Evolutionary conservation across 139 green algal species (phyloP), one percentile per base, ranked within the genome.

Genomic region (Auxenochlorella pyrenoidosa): DNA sequence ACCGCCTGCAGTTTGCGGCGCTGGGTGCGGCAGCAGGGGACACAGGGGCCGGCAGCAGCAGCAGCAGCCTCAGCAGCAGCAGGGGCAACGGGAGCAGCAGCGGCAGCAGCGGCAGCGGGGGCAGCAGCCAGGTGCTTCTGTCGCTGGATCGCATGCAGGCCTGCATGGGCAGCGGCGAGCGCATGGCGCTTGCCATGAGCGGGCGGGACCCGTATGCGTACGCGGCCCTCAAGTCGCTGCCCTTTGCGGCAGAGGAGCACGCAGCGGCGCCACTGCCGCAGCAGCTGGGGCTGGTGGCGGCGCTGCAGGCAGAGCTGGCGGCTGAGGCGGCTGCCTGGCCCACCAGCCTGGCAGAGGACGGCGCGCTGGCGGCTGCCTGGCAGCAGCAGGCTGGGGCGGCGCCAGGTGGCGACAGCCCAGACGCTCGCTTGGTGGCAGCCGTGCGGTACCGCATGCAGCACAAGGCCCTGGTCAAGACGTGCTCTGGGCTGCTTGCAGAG

Each of bases 211-310:
- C 88, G 0, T 90, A 89, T 65, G 47, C 89, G 0, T 86, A 80
- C 41, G 90, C 91, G 32, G 91, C 88, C 5, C 63, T 95, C 68
- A 93, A 92, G 81, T 86, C 82, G 65, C 82, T 86, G 66, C 82
- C 65, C 3, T 43, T 71, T 38, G 66, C 81, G 24, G 44, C 83
- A 4, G 83, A 58, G 0, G 65, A 47, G 18, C 36, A 24, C 22
- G 66, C 34, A 0, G 87, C 83, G 5, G 41, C 66, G 6, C 19
- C 13, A 43, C n/a, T 79, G 41, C 21, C 8, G 16, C 60, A 43
- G n/a, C 82, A 88, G 58, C 70, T 73, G 59, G 65, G 77, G 59
- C 85, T 86, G 0, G 85, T 80, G 6, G 38, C 70, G 32, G 30
- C 12, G 44, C 73, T 91, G 85, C n/a, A 34, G 28, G 58, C 70